Evolutionary conservation across 2,329 filamentous ascomycete genomes (phyloP), one percentile per base, ranked within the genome.

Genomic region (Exophiala dermatitidis): DNA sequence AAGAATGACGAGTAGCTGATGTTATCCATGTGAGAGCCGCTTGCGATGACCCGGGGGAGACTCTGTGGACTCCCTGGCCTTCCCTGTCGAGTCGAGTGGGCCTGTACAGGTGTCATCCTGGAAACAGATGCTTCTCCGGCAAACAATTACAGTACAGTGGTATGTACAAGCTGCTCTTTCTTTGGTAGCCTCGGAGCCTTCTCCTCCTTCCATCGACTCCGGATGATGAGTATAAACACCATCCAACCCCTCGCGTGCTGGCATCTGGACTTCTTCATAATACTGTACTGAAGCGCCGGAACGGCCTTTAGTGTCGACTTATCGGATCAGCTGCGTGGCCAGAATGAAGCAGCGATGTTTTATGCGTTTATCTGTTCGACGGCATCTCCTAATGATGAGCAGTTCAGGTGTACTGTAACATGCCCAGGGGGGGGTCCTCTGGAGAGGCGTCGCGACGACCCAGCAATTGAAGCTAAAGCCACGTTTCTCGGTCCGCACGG

Each of bases 401-500:
- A 19, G 19, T 19, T 19, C 19, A 19, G 19, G 19, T 19, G 19
- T 19, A 19, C 19, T 19, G 19, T 19, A 2, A 19, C 19, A 34
- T 34, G 10, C 36, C 5, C 36, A 38, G 6, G 19, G 5, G 5
- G 19, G 36, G 5, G 6, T 8, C n/a, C 36, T 38, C 36, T 7
- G 4, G 36, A 28, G 40, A 2, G 9, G 30, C 28, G 10, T 29
- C 43, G 50, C 28, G 10, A 33, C 43, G 50, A 42, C 31, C 48
- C 48, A 54, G 53, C 42, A 48, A 45, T 44, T 32, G 54, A 54
- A 54, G 53, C 51, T 54, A 56, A 56, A 54, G 51, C 57, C 57
- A 56, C 57, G 57, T 59, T 59, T 52, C 37, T 54, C 57, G 53
- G 53, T 54, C 50, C 53, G 53, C 46, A 48, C 4, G 34, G 41